Conservation (phyloP, 306 rosid genomes). For the Urtica urens region DNA sequence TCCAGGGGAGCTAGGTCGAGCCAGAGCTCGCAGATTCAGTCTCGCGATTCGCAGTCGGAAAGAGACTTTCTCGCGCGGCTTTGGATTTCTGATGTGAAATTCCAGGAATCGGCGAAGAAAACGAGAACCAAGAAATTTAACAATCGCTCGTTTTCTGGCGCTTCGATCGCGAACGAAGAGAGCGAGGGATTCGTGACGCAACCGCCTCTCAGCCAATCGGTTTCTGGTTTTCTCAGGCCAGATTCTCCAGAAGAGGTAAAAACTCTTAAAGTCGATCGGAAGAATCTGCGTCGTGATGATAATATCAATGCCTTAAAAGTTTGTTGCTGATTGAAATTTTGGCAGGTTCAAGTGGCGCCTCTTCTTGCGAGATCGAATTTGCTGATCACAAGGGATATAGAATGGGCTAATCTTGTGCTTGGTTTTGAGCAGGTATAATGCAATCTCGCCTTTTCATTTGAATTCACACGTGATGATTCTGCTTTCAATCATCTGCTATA, state of each 20-base stretch:
- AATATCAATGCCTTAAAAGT: background rate
- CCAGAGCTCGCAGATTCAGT: background rate
- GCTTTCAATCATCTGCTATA: too few relatives aligned
- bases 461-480: too few relatives aligned
- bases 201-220: conserved; percentile 68
- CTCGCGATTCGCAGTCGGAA: conserved; percentile 26
- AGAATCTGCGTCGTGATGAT: background rate
- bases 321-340: background rate
- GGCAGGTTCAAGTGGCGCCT: conserved; percentile 64
- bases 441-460: too few relatives aligned
- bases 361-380: conserved; percentile 93
- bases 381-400: conserved; percentile 80
- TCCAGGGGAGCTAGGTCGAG: conserved; percentile 8
- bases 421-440: conserved; percentile 83
- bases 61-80: conserved; percentile 52
- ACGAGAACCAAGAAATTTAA: conserved; percentile 10
- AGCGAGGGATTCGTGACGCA: conserved; percentile 26
- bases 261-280: background rate
- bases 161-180: conserved; percentile 24
- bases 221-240: conserved; percentile 35
- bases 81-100: conserved; percentile 52
- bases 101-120: conserved; percentile 13
- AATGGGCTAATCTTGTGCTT: conserved; percentile 91
- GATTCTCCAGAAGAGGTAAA: conserved; percentile 59
- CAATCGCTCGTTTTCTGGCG: conserved; percentile 22